Evolutionary conservation across 2,329 filamentous ascomycete genomes (phyloP), one percentile per base, ranked within the genome.

Genomic region (Colletotrichum sp.): DNA sequence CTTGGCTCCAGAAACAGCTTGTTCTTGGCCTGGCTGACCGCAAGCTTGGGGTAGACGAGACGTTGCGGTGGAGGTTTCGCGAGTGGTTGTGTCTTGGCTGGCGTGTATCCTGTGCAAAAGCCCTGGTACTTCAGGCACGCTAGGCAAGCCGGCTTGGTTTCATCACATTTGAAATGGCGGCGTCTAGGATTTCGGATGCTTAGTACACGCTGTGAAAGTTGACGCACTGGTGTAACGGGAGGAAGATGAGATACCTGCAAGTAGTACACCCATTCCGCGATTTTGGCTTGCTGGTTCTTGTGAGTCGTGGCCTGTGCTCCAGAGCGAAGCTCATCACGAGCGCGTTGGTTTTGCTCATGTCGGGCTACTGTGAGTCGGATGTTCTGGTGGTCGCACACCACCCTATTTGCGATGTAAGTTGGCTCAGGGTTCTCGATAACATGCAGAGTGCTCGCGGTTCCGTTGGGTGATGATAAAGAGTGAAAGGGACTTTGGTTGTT

Each of bases 91-190:
- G 5, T 9, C 15, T 26, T 43, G 48, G 15, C 6, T 18, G n/a
- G n/a, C 36, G 6, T 24, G 57, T 75, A 75, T 10, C 73, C 69
- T 18, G 21, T 15, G 4, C 73, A 75, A 21, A 63, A 60, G 24
- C 73, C 73, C 3, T 61, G 26, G 8, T 72, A 75, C n/a, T 72
- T 75, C 30, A 75, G 55, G 30, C 73, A 75, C 6, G 55, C 26
- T 16, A 32, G 36, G 15, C 73, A 75, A 6, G 73, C 69, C 1
- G 73, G 73, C 26, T 39, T 75, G 16, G 30, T 43, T 36, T 75
- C 73, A n/a, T 75, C 69, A 5, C 73, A 75, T 3, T 75, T 75
- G 6, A 24, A 52, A 30, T 30, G 73, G 6, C 73, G 73, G 18
- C 61, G 69, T 21, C 72, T 75, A 10, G 21, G 24, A 4, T 2